Percentiles rank a stretch among this genome's conserved stretches.
phyloP scores from a whole-genome alignment of 805 yeast species.

The Zygotorulaspora sp. region DNA sequence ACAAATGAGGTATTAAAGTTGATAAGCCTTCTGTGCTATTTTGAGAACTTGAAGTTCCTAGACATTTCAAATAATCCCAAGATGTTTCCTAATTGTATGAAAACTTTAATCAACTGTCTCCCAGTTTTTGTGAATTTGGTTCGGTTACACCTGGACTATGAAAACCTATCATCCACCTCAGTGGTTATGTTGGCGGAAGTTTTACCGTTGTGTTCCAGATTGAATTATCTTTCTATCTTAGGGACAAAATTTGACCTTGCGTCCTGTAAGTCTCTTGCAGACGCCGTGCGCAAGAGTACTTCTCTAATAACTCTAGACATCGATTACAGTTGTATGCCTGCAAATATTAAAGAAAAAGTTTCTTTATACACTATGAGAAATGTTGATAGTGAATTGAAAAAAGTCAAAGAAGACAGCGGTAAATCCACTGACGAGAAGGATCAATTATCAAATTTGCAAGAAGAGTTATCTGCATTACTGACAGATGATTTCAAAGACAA shows the following conservation, averaged over 20 bases:
- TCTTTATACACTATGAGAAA: conserved; percentile 79
- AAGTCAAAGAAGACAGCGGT: conserved; percentile 10
- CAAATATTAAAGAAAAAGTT: conserved; percentile 55
- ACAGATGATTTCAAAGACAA: conserved; percentile 35
- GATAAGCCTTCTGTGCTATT: conserved; percentile 46
- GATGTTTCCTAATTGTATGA: conserved; percentile 57
- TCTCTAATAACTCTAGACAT: conserved; percentile 64
- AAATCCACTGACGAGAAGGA: conserved; percentile 23
- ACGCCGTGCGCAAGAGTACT: conserved; percentile 58
- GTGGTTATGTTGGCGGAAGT: conserved; percentile 65
- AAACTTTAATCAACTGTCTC: conserved; percentile 51
- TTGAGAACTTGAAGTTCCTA: conserved; percentile 60
- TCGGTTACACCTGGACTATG: conserved; percentile 68
- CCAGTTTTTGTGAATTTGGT: conserved; percentile 65
- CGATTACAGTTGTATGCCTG: conserved; percentile 55
- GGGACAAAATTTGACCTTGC: conserved; percentile 64
- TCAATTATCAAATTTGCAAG: conserved; percentile 59
- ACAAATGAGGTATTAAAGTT: conserved; percentile 35
- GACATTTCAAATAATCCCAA: conserved; percentile 75
- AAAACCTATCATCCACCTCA: conserved; percentile 51
- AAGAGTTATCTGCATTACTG: conserved; percentile 39
- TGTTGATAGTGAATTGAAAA: conserved; percentile 54
- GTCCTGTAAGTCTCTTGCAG: conserved; percentile 60
- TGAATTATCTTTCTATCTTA: conserved; percentile 61
- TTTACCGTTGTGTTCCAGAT: conserved; percentile 60